Base-by-base conservation (phyloP, 306 rosid species). In the Cucurbita pepo region DNA sequence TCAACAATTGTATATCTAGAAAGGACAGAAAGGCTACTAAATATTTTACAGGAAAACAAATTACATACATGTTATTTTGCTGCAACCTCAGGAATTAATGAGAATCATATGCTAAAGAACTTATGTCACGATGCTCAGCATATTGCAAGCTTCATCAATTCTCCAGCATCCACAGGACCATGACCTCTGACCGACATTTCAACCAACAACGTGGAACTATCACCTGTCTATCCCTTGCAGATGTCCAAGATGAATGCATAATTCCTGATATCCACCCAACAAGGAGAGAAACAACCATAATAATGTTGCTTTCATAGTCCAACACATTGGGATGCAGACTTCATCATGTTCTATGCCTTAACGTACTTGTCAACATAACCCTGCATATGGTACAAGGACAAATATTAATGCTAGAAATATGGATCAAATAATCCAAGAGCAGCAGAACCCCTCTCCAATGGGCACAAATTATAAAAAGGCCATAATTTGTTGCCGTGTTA, bases 351-450 rank as follows among this genome's bases (percentile, higher is more conserved):
- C 59, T 69, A 69, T 7, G 74, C 15, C 74, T 69, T 69, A 16
- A 69, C 74, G 25, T 69, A 69, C 74, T 69, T 69, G 74, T 69
- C 74, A 25, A 69, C 74, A 16, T 69, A 69, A 48, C 74, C 74
- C 74, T 69, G 74, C 44, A 69, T 66, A 30, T 30, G 47, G 10
- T 30, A 69, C 30, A 34, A 69, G 43, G 56, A 25, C 45, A 34
- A 8, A 8, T 69, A 69, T 69, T 34, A 66, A 12, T 19, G 40
- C 72, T 45, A 43, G 34, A 66, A 66, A 22, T 65, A 65, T 45
- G 10, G 6, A 43, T 44, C 15, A 66, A 66, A 21, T 11, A 66
- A 66, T 21, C n/a, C 34, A 5, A 41, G 10, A 65, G 71, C 16
- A 41, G 11, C 10, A 63, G 21, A 63, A 63, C 34, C 10, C 40